Evolutionary conservation across 345 rosid genomes (phyloP).

Genomic region (Gossypium turneri): DNA sequence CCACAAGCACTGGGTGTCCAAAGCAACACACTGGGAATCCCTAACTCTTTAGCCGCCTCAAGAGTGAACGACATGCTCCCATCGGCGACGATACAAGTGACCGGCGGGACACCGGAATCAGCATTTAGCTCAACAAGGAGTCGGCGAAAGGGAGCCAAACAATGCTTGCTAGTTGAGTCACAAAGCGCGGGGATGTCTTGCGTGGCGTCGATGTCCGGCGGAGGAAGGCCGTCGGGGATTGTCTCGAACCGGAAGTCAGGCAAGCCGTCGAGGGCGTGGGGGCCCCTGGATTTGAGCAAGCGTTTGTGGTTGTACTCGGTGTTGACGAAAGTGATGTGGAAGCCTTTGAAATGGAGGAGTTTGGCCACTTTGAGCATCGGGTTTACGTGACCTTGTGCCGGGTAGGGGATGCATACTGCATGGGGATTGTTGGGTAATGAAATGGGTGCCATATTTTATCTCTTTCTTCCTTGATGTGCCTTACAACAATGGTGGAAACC

Average conservation of each 20-base stretch:
- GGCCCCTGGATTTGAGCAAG: conserved; percentile 11
- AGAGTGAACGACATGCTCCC: conserved; percentile 24
- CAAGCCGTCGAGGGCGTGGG: conserved; percentile 6
- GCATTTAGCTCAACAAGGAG: conserved; percentile 22
- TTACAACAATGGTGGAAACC: too few species aligned
- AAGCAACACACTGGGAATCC: conserved; percentile 20
- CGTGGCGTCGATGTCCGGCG: neutral
- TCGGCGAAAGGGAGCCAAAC: conserved; percentile 25
- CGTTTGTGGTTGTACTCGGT: conserved; percentile 16
- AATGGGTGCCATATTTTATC: neutral
- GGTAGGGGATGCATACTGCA: conserved; percentile 35
- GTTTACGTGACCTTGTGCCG: conserved; percentile 38
- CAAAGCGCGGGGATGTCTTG: conserved; percentile 23
- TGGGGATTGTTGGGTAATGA: conserved; percentile 15
- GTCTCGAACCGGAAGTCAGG: neutral
- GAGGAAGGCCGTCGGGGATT: conserved; percentile 16
- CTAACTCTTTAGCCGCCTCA: conserved; percentile 25
- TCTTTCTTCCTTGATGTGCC: neutral
- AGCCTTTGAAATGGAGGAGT: conserved; percentile 34
- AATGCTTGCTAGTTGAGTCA: conserved; percentile 19
- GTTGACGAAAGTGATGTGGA: conserved; percentile 29
- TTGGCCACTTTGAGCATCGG: conserved; percentile 36
- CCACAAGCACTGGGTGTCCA: conserved; percentile 36
- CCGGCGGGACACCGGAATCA: conserved; percentile 18
- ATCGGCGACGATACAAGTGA: conserved; percentile 30